Evolutionary conservation across 2,329 filamentous ascomycete genomes (phyloP).

Genomic region (Chrysosporium keratinophilum): DNA sequence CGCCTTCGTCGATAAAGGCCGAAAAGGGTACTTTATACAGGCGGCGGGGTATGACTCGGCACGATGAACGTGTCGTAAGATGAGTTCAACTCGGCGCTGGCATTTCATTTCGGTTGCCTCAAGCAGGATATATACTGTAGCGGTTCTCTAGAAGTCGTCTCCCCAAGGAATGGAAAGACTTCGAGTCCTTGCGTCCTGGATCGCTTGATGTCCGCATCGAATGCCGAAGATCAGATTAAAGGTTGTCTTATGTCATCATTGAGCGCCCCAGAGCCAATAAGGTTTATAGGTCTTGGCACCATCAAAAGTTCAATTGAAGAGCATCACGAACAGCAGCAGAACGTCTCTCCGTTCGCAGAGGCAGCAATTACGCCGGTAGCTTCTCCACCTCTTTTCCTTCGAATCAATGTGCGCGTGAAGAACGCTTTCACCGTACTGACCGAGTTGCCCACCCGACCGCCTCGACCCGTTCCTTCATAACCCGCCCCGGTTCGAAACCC

Average conservation of each 20-base stretch:
- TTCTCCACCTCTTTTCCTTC: neutral
- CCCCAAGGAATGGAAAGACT: too few relatives aligned
- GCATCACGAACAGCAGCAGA: neutral
- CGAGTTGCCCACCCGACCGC: neutral
- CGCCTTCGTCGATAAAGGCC: neutral
- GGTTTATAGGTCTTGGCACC: constrained; percentile 6
- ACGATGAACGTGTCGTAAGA: constrained; percentile 19
- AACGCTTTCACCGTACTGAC: neutral
- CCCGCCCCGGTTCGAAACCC: neutral
- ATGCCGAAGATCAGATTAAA: neutral
- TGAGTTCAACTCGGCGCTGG: neutral
- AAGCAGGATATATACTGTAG: neutral
- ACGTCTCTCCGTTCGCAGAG: neutral
- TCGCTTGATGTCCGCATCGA: neutral
- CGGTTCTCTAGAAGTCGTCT: too few relatives aligned
- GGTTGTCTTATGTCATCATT: constrained; percentile 2
- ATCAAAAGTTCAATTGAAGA: neutral
- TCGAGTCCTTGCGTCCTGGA: neutral
- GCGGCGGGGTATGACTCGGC: neutral
- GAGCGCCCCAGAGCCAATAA: neutral
- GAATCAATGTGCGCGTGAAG: neutral
- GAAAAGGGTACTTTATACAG: neutral
- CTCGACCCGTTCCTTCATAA: neutral
- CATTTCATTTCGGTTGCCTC: constrained; percentile 3
- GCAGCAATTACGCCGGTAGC: neutral